Conservation (phyloP, 164 flowering plant species). For the Malania oleifera region DNA sequence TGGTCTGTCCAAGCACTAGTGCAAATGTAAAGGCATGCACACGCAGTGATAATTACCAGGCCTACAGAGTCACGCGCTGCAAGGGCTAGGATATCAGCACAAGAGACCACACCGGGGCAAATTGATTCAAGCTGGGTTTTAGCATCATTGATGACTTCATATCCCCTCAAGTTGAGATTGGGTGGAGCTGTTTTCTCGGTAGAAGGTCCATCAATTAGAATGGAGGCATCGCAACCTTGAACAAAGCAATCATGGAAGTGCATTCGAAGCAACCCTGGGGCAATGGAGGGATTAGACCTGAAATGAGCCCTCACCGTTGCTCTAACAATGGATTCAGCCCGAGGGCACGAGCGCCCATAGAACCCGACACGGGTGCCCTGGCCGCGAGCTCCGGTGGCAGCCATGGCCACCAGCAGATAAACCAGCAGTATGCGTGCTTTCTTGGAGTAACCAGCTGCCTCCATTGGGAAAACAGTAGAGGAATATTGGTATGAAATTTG, state of each 20-base stretch:
- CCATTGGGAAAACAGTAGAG: too few species aligned
- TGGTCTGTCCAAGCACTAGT: too few species aligned
- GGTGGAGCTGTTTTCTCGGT: neutral
- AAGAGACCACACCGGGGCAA: neutral
- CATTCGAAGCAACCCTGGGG: neutral
- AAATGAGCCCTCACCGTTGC: neutral
- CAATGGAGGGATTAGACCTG: neutral
- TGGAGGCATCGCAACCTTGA: neutral
- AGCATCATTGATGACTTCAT: neutral
- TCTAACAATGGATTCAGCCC: neutral
- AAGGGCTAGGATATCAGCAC: neutral
- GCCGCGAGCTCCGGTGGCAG: neutral
- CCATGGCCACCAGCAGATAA: too few species aligned
- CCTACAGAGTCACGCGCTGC: neutral
- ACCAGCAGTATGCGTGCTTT: too few species aligned
- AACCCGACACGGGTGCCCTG: neutral
- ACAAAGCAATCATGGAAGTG: slow-evolving; percentile 1
- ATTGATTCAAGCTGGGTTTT: neutral
- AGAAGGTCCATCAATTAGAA: neutral
- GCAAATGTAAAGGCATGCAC: too few species aligned
- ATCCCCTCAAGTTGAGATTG: neutral
- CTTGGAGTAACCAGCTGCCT: too few species aligned
- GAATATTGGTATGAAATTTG: too few species aligned
- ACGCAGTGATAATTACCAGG: neutral
- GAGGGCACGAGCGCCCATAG: neutral